These are phyloP conservation scores for Suhomyces kunorum DNA, from an alignment of 1,139 yeast genomes.

Conservation along the genomic window DNA sequence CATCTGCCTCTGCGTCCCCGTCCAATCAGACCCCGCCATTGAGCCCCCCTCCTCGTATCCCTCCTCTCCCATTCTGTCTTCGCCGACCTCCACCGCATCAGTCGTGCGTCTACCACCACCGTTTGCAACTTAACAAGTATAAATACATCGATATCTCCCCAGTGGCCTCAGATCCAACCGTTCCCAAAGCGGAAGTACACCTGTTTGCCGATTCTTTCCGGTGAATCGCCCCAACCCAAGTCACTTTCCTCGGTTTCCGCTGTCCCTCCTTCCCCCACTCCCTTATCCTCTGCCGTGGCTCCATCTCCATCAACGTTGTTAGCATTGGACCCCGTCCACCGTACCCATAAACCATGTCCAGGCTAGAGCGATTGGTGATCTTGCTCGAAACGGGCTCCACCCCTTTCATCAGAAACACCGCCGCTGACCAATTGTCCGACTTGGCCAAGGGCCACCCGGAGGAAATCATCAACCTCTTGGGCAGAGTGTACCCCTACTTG, in stretches of 20 bases:
- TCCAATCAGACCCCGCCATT: background rate
- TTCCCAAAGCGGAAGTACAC: conserved; percentile 9
- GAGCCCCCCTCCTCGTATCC: background rate
- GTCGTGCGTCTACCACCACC: conserved; percentile 12
- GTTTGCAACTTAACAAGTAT: conserved; percentile 19
- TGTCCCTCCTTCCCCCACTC: background rate
- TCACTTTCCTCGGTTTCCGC: background rate
- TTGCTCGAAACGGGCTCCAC: conserved; percentile 94
- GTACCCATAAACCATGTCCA: conserved; percentile 34
- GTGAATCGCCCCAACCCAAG: conserved; percentile 1
- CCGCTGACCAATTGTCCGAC: conserved; percentile 96
- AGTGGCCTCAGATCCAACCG: conserved; percentile 5
- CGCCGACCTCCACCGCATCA: background rate
- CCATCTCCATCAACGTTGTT: background rate
- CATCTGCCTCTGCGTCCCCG: no score
- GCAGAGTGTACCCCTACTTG: conserved; percentile 88
- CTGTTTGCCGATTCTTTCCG: conserved; percentile 3
- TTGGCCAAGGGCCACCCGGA: conserved; percentile 94
- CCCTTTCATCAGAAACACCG: conserved; percentile 89
- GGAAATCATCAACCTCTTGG: conserved; percentile 77
- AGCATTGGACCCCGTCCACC: background rate
- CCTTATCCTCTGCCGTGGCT: background rate
- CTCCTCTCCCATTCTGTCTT: no score
- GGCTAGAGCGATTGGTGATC: conserved; percentile 71
- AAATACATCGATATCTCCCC: conserved; percentile 22